phyloP scores from a whole-genome alignment of 1,139 yeast species.

The Saccharomyces uvarum region DNA sequence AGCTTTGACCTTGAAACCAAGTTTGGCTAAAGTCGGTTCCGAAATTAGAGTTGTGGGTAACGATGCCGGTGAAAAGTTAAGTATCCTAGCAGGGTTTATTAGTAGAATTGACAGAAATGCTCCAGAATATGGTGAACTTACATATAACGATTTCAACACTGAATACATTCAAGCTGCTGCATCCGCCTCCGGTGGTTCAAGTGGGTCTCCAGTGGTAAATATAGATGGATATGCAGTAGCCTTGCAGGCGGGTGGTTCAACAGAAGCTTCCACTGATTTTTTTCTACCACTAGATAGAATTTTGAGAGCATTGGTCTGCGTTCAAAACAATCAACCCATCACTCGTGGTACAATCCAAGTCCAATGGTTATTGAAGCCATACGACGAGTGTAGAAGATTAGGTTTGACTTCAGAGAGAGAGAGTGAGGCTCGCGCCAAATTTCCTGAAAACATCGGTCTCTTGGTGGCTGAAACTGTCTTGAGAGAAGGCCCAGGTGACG shows the following conservation, averaged over 20 bases:
- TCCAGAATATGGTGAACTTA: conserved; percentile 82
- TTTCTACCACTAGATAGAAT: conserved; percentile 83
- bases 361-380: conserved; percentile 82
- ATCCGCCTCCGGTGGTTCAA: conserved; percentile 89
- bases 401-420: conserved; percentile 78
- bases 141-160: conserved; percentile 92
- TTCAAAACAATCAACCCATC: conserved; percentile 51
- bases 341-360: conserved; percentile 85
- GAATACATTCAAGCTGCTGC: conserved; percentile 97
- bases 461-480: conserved; percentile 77
- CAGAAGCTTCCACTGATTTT: conserved; percentile 88
- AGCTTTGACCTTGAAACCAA: conserved; percentile 66
- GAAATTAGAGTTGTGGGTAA: conserved; percentile 93
- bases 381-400: conserved; percentile 80
- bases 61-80: conserved; percentile 90
- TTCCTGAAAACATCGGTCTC: conserved; percentile 74
- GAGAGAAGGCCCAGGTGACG: conserved; percentile 84
- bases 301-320: conserved; percentile 66
- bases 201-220: conserved; percentile 90
- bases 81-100: conserved; percentile 83
- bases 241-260: conserved; percentile 87
- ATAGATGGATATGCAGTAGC: conserved; percentile 85
- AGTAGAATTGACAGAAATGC: conserved; percentile 89
- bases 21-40: conserved; percentile 77
- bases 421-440: conserved; percentile 53